phyloP scores from a whole-genome alignment of 805 yeast species.

The Nakazawaea ishiwadae region DNA sequence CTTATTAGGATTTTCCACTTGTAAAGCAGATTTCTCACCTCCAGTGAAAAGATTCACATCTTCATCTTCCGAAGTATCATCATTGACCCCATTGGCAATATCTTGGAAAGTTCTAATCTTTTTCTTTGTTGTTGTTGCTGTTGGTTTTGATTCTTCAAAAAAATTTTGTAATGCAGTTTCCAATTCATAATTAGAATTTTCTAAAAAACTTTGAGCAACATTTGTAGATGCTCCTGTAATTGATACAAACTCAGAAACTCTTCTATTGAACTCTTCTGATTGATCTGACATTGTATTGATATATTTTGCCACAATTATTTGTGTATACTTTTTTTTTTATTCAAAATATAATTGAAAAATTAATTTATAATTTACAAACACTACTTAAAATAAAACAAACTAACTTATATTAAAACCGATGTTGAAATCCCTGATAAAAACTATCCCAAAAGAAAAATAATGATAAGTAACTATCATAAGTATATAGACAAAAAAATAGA shows the following conservation, averaged over 20 bases:
- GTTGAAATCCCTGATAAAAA: conserved; percentile 43
- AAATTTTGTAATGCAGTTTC: conserved; percentile 14
- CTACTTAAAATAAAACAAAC: conserved; percentile 4
- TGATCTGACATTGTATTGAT: background rate
- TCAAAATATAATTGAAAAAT: background rate
- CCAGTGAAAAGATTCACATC: conserved; percentile 45
- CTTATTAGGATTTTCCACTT: conserved; percentile 68
- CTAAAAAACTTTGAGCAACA: conserved; percentile 33
- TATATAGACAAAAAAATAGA: conserved; percentile 14
- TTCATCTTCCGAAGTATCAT: conserved; percentile 28
- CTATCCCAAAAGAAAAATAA: conserved; percentile 21
- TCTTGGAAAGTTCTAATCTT: conserved; percentile 29
- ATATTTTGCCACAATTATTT: background rate
- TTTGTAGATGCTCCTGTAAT: conserved; percentile 32
- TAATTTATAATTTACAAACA: background rate
- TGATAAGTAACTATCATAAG: conserved; percentile 5
- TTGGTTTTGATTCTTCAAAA: conserved; percentile 7
- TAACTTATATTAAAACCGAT: conserved; percentile 27
- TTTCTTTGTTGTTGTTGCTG: background rate
- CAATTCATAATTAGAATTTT: conserved; percentile 24
- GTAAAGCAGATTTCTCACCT: conserved; percentile 73
- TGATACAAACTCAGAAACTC: conserved; percentile 29
- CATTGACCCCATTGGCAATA: conserved; percentile 25
- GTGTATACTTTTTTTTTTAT: background rate
- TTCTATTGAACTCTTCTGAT: conserved; percentile 7